phyloP scores from a whole-genome alignment of 129 eudicot genomes.

The Silybum marianum region DNA sequence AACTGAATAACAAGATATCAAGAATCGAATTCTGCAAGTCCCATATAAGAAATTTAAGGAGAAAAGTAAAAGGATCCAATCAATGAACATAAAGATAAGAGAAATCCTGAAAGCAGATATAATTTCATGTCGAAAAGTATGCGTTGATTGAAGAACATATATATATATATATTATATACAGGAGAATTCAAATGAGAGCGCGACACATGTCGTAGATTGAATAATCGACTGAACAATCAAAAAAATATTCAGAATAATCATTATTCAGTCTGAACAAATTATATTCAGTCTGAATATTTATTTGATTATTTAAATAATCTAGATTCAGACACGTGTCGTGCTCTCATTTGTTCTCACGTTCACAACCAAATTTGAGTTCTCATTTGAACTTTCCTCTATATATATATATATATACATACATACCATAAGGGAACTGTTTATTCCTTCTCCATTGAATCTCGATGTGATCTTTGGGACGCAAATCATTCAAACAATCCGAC shows the following conservation, averaged over 20 bases:
- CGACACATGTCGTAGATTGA: too few relatives aligned
- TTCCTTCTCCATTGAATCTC: constrained; percentile 91
- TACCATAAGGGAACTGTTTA: constrained; percentile 80
- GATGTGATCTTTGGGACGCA: constrained; percentile 71
- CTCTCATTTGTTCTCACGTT: too few relatives aligned
- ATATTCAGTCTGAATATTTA: too few relatives aligned
- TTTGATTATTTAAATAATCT: too few relatives aligned
- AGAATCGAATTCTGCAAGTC: not conserved
- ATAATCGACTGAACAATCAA: too few relatives aligned
- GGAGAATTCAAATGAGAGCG: too few relatives aligned
- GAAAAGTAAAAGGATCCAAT: not conserved
- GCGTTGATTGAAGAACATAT: not conserved
- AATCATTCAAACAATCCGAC: constrained; percentile 58
- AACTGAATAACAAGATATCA: not conserved
- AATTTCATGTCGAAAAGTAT: not conserved
- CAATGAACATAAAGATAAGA: not conserved
- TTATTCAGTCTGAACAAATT: too few relatives aligned
- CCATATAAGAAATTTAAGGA: not conserved
- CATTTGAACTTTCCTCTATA: too few relatives aligned
- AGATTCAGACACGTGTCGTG: too few relatives aligned
- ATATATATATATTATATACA: too few relatives aligned
- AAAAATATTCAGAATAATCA: too few relatives aligned
- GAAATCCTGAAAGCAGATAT: not conserved
- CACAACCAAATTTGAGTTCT: too few relatives aligned
- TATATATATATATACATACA: constrained; percentile 1